Evolutionary conservation across 495 filamentous ascomycete species (phyloP).

Genomic region (Aspergillus carlsbadensis): DNA sequence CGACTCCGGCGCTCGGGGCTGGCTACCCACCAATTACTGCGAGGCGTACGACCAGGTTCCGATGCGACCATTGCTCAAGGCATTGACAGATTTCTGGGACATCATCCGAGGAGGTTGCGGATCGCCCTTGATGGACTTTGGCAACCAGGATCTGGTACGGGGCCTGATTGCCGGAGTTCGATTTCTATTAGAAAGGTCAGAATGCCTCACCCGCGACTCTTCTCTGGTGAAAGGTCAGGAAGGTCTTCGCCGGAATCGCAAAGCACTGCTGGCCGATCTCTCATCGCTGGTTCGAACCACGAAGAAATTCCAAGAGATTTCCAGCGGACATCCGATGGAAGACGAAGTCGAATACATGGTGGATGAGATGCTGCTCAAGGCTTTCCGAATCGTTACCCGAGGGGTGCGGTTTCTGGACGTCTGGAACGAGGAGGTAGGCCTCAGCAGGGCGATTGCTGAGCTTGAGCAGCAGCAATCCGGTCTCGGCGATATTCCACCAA

Average conservation of each 20-base stretch:
- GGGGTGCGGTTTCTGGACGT: slow-evolving; percentile 91
- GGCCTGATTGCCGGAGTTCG: slow-evolving; percentile 92
- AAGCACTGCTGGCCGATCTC: slow-evolving; percentile 82
- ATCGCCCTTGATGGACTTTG: slow-evolving; percentile 68
- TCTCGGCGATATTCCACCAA: slow-evolving; percentile 57
- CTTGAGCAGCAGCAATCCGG: slow-evolving; percentile 43
- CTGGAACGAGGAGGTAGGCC: slow-evolving; percentile 70
- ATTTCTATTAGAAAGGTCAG: slow-evolving; percentile 83
- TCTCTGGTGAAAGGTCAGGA: slow-evolving; percentile 69
- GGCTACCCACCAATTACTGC: slow-evolving; percentile 98
- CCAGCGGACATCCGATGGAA: slow-evolving; percentile 45
- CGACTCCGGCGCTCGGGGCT: slow-evolving; percentile 83
- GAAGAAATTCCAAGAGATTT: slow-evolving; percentile 73
- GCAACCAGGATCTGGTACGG: slow-evolving; percentile 86
- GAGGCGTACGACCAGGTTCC: slow-evolving; percentile 86
- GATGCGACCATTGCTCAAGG: slow-evolving; percentile 81
- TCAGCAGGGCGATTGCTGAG: slow-evolving; percentile 63
- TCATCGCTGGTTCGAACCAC: slow-evolving; percentile 84
- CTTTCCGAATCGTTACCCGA: slow-evolving; percentile 90
- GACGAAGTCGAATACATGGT: slow-evolving; percentile 71
- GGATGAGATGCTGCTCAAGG: slow-evolving; percentile 90
- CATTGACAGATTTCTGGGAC: slow-evolving; percentile 91
- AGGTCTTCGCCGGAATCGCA: slow-evolving; percentile 75
- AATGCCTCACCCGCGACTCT: slow-evolving; percentile 83
- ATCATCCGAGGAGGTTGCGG: slow-evolving; percentile 69